Percentiles rank a stretch among this genome's conserved stretches.
phyloP scores from a whole-genome alignment of 2,329 filamentous ascomycete genomes.

The Microascus cirrosus region DNA sequence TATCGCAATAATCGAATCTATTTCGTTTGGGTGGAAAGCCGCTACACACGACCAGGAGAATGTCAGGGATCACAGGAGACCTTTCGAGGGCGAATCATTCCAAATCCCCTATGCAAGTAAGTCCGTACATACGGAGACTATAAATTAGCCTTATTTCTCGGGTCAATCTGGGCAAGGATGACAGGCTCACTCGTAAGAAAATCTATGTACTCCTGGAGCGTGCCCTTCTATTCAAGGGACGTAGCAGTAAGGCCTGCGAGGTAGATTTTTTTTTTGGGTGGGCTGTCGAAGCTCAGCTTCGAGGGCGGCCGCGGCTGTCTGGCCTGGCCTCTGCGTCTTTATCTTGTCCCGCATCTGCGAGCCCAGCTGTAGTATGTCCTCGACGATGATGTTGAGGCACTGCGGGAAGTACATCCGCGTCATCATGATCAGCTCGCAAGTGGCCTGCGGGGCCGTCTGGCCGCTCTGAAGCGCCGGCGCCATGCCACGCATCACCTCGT shows the following conservation, averaged over 20 bases:
- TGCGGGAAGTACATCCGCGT: conserved; percentile 25
- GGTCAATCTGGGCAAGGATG: conserved; percentile 16
- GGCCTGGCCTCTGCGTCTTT: conserved; percentile 16
- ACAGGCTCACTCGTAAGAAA: conserved; percentile 19
- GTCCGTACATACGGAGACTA: too few species aligned
- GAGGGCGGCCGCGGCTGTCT: conserved; percentile 16
- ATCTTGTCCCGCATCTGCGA: conserved; percentile 15
- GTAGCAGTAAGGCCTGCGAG: conserved; percentile 17
- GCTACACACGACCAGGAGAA: too few species aligned
- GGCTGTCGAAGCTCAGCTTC: conserved; percentile 17
- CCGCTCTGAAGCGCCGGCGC: conserved; percentile 11
- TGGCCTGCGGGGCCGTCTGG: conserved; percentile 14
- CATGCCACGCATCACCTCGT: conserved; percentile 7
- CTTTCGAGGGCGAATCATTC: too few species aligned
- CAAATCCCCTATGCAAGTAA: too few species aligned
- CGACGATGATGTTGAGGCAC: conserved; percentile 26
- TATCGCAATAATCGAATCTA: too few species aligned
- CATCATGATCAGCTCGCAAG: conserved; percentile 23
- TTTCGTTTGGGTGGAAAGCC: too few species aligned
- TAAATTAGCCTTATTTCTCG: too few species aligned
- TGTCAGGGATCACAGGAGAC: too few species aligned
- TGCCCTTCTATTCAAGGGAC: conserved; percentile 19
- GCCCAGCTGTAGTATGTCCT: conserved; percentile 26
- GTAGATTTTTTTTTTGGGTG: conserved; percentile 14
- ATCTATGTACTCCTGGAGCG: conserved; percentile 19